Evolutionary conservation across 176 grass and related monocot genomes (phyloP).

Genomic region (Elaeis guineensis): DNA sequence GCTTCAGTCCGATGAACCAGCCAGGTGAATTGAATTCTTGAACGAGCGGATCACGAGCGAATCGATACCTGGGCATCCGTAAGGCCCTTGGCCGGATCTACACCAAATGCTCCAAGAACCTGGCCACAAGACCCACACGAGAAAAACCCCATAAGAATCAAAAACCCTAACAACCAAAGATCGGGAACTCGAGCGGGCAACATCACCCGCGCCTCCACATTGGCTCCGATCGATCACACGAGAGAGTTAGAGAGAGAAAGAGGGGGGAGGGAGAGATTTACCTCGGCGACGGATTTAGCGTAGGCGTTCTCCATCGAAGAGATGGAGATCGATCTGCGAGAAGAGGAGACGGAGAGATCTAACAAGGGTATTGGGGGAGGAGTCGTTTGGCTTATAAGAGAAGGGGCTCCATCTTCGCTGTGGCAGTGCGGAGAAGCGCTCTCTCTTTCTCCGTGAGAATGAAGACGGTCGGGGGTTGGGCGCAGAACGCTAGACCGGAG

Average conservation of each 20-base stretch:
- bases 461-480: too few species aligned
- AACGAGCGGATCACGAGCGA: constrained; percentile 6
- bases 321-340: constrained; percentile 7
- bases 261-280: constrained; percentile 15
- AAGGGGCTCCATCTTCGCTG: too few species aligned
- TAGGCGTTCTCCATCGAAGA: constrained; percentile 78
- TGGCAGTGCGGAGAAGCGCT: too few species aligned
- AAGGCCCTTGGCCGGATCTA: constrained; percentile 79
- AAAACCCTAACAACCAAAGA: too few species aligned
- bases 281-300: constrained; percentile 79
- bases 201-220: too few species aligned
- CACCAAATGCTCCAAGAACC: constrained; percentile 83
- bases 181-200: too few species aligned
- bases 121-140: constrained; percentile 11
- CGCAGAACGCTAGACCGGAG: too few species aligned
- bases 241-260: background rate
- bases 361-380: background rate
- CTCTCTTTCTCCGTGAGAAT: too few species aligned
- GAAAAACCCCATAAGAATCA: too few species aligned
- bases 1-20: background rate
- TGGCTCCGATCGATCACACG: too few species aligned
- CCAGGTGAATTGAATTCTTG: background rate
- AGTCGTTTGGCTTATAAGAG: too few species aligned
- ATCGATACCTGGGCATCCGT: constrained; percentile 65
- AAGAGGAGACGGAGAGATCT: constrained; percentile 2